These are phyloP conservation scores for Cynanchum wilfordii DNA, from an alignment of 257 asterid genomes.

Conservation along the genomic window DNA sequence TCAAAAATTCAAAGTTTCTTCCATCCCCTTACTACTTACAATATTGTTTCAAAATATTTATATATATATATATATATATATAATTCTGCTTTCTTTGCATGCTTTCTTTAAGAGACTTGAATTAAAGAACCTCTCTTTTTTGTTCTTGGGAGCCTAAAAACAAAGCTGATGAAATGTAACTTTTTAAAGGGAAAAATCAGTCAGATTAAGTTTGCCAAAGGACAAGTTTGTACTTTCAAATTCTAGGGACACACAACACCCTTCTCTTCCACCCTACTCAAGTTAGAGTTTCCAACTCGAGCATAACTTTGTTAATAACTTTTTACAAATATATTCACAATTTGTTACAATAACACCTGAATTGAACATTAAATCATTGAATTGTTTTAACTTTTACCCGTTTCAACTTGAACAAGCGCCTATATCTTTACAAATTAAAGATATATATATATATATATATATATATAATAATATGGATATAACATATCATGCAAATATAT, in stretches of 20 bases:
- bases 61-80: too few relatives aligned
- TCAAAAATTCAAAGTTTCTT: constrained; percentile 24
- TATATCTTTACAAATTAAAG: too few relatives aligned
- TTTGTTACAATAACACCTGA: too few relatives aligned
- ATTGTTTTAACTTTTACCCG: too few relatives aligned
- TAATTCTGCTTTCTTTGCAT: constrained; percentile 20
- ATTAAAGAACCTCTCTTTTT: constrained; percentile 9
- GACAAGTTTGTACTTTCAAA: constrained; percentile 23
- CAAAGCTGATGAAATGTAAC: constrained; percentile 1
- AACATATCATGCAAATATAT: constrained; percentile 9
- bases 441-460: background rate
- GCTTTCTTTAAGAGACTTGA: constrained; percentile 10
- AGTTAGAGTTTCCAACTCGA: too few relatives aligned
- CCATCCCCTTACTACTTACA: constrained; percentile 17
- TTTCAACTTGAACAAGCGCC: too few relatives aligned
- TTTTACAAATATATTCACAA: too few relatives aligned
- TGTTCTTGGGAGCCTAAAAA: constrained; percentile 24
- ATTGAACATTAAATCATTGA: too few relatives aligned
- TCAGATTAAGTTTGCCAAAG: constrained; percentile 14
- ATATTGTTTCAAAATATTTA: background rate
- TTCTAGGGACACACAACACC: constrained; percentile 5
- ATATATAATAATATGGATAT: background rate
- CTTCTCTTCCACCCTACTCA: background rate
- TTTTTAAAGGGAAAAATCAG: constrained; percentile 12
- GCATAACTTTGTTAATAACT: too few relatives aligned